phyloP scores from a whole-genome alignment of 768 basidiomycete genomes.

The Rhizopogon rudus region DNA sequence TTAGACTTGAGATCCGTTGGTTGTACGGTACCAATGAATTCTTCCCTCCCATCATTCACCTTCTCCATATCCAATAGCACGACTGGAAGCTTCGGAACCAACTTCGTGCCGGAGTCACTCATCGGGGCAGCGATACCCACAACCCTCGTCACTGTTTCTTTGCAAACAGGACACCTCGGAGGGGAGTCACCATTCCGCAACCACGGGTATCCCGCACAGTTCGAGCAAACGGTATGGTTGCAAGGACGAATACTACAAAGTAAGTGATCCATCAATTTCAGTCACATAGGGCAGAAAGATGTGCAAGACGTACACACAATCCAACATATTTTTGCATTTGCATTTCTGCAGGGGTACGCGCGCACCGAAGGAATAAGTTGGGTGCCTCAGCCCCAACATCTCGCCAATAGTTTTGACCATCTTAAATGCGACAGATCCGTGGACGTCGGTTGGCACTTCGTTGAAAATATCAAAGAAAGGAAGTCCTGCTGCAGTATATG shows the following conservation, averaged over 20 bases:
- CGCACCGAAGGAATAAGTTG: not conserved
- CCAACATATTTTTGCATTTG: not conserved
- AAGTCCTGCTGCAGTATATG: not conserved
- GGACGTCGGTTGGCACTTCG: not conserved
- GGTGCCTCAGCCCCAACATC: no score
- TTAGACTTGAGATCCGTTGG: no score
- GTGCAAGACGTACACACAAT: not conserved
- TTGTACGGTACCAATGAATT: not conserved
- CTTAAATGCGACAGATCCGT: not conserved
- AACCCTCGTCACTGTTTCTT: not conserved
- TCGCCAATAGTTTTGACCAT: not conserved
- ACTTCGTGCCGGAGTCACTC: not conserved
- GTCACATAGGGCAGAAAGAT: not conserved
- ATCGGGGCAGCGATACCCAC: not conserved
- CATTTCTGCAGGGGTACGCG: not conserved
- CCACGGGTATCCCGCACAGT: not conserved
- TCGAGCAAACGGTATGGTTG: not conserved
- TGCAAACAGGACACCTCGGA: not conserved
- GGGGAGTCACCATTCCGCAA: not conserved
- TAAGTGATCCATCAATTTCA: not conserved
- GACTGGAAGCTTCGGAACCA: not conserved
- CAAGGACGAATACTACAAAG: not conserved
- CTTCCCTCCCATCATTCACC: not conserved
- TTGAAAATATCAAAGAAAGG: not conserved
- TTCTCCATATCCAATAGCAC: not conserved